phyloP scores from a whole-genome alignment of 2,329 filamentous ascomycete genomes.

The Davidsoniella eucalypti region DNA sequence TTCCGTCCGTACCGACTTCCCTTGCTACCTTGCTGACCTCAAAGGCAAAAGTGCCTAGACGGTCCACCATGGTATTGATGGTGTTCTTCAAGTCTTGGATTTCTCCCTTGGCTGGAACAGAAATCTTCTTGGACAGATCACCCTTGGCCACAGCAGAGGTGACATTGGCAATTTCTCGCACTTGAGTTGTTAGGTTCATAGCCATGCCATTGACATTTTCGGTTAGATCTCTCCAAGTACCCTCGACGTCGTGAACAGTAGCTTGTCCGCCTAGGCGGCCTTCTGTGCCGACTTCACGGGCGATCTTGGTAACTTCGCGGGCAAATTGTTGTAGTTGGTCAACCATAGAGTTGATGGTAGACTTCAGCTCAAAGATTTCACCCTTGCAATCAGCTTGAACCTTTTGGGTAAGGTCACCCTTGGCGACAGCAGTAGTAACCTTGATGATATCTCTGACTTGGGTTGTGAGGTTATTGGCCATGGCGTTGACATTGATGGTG shows the following conservation, averaged over 20 bases:
- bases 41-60: constrained; percentile 86
- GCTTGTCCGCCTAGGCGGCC: constrained; percentile 88
- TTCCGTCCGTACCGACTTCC: constrained; percentile 92
- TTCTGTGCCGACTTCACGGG: constrained; percentile 90
- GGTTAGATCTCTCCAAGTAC: constrained; percentile 92
- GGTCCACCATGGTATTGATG: constrained; percentile 98
- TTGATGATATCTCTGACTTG: constrained; percentile 91
- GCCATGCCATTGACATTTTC: constrained; percentile 97
- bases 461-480: constrained; percentile 74
- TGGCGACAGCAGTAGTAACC: constrained; percentile 54
- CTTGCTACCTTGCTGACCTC: constrained; percentile 91
- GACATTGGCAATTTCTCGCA: constrained; percentile 92
- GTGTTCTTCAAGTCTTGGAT: constrained; percentile 92
- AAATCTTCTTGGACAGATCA: constrained; percentile 90
- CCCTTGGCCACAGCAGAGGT: constrained; percentile 90
- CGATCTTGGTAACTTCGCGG: constrained; percentile 90
- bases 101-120: constrained; percentile 83
- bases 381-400: constrained; percentile 85
- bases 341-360: constrained; percentile 98
- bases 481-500: constrained; percentile 73
- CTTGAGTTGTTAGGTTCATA: constrained; percentile 93
- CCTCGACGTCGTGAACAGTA: constrained; percentile 88
- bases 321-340: constrained; percentile 95
- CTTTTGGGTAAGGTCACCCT: constrained; percentile 89
- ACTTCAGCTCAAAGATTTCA: constrained; percentile 88